phyloP scores from a whole-genome alignment of 495 filamentous ascomycete species.

The Tuber umbilicatum region DNA sequence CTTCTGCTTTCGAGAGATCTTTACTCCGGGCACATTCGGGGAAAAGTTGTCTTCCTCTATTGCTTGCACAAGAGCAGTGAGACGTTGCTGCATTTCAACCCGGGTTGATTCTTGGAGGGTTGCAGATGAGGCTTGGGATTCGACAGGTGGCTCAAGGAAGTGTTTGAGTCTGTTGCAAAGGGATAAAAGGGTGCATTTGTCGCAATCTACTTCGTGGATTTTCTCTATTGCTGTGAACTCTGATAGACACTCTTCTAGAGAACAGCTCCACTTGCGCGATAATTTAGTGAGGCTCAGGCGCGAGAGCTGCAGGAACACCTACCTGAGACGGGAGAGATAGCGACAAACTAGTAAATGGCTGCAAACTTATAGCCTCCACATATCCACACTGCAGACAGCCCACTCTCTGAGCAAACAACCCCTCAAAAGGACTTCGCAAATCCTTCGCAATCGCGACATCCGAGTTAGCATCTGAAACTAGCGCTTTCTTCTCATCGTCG shows the following conservation, averaged over 20 bases:
- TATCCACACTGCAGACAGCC: slow-evolving; percentile 80
- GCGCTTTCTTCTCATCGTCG: slow-evolving; percentile 39
- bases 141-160: slow-evolving; percentile 41
- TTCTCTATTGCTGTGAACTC: slow-evolving; percentile 76
- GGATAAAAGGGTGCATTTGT: slow-evolving; percentile 74
- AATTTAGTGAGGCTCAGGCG: slow-evolving; percentile 48
- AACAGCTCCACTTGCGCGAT: slow-evolving; percentile 39
- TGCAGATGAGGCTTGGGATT: slow-evolving; percentile 8
- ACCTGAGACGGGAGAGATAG: slow-evolving; percentile 54
- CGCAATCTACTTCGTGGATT: slow-evolving; percentile 83
- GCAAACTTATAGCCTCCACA: slow-evolving; percentile 77
- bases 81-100: slow-evolving; percentile 45
- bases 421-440: slow-evolving; percentile 68
- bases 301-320: not conserved
- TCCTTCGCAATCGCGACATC: slow-evolving; percentile 11
- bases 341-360: slow-evolving; percentile 90
- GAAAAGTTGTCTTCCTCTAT: slow-evolving; percentile 73
- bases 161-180: slow-evolving; percentile 43
- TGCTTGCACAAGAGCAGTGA: slow-evolving; percentile 59
- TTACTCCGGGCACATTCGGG: slow-evolving; percentile 63
- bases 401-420: slow-evolving; percentile 79
- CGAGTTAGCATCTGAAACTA: not conserved
- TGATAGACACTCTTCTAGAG: slow-evolving; percentile 67
- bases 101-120: slow-evolving; percentile 30
- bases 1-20: slow-evolving; percentile 61